Evolutionary conservation across 1,139 yeast species (phyloP), one percentile per base, ranked within the genome.

Genomic region (Debaryomycetaceae sp.): DNA sequence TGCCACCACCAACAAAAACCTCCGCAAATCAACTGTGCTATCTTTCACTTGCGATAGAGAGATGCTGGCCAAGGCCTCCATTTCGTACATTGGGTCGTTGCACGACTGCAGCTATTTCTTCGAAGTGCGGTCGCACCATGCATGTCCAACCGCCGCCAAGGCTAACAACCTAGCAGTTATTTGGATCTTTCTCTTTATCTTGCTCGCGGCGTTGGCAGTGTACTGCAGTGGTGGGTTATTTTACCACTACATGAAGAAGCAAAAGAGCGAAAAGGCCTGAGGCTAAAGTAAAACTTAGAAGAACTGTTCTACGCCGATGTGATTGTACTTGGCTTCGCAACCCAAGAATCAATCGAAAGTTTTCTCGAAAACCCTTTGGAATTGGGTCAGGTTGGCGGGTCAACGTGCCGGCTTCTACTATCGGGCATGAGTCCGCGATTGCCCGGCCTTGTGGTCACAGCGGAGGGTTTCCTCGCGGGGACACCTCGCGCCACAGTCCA

Each of bases 41-140:
- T 71, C 84, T 11, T 84, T 88, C 45, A 74, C 82, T 11, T 88
- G 96, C 56, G 95, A 86, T 53, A 67, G 83, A 36, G 91, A 83
- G 34, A 72, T 83, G 51, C 56, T 72, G 48, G 60, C 75, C 10
- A 76, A 74, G 43, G 95, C 93, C 0, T 64, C 74, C 25, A 64
- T 86, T 1, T 71, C 85, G 6, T 86, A 71, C 48, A 69, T 88
- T 20, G 93, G 94, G 1, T 75, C 76, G 11, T 52, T 74, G 23
- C 74, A 84, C 53, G 83, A 85, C 38, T 88, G 96, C 55, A 75
- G 83, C 23, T 88, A 83, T 55, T 74, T 82, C 48, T 88, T 88
- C 53, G 96, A 88, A 51, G 86, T 85, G 17, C 62, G 88, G 42
- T 83, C 95, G 4, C 79, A 84, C 30, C 84, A 82, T 52, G 96